Evolutionary conservation across 352 stramenopile species (phyloP).

Genomic region (Phytophthora foliorum): DNA sequence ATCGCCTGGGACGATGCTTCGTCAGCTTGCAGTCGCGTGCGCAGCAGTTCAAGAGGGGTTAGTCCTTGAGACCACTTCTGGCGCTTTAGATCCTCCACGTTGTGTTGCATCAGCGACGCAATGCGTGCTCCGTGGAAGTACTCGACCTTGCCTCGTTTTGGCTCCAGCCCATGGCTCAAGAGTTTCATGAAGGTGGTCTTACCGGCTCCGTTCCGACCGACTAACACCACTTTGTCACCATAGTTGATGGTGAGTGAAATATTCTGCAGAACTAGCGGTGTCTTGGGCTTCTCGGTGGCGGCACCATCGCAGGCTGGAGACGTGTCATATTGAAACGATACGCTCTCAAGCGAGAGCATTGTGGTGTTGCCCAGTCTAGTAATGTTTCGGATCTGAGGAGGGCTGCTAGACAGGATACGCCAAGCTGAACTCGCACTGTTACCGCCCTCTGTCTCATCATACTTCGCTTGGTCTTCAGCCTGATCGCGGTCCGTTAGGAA

Average conservation of each 20-base stretch:
- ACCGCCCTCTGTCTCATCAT: constrained; percentile 41
- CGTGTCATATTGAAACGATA: constrained; percentile 56
- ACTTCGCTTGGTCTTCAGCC: constrained; percentile 56
- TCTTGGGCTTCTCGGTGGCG: constrained; percentile 18
- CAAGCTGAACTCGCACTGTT: constrained; percentile 43
- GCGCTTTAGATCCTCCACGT: constrained; percentile 69
- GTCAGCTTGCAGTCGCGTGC: constrained; percentile 46
- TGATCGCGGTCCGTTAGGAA: constrained; percentile 39
- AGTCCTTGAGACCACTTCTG: constrained; percentile 54
- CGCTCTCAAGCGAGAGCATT: constrained; percentile 65
- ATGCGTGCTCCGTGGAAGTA: constrained; percentile 62
- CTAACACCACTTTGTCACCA: constrained; percentile 85
- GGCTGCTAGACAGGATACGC: constrained; percentile 51
- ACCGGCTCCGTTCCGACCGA: constrained; percentile 86
- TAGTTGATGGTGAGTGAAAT: constrained; percentile 81
- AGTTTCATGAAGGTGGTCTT: constrained; percentile 97
- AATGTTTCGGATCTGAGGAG: constrained; percentile 68
- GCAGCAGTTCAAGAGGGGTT: constrained; percentile 57
- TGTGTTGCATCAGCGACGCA: constrained; percentile 69
- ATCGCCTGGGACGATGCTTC: constrained; percentile 24
- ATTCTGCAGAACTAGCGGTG: constrained; percentile 64
- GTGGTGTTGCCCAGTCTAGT: constrained; percentile 55
- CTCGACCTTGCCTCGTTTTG: constrained; percentile 51
- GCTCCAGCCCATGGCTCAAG: constrained; percentile 83
- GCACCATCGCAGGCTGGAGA: neutral